Conservation (phyloP, 176 grass and related monocot genomes). For the Elaeis guineensis region DNA sequence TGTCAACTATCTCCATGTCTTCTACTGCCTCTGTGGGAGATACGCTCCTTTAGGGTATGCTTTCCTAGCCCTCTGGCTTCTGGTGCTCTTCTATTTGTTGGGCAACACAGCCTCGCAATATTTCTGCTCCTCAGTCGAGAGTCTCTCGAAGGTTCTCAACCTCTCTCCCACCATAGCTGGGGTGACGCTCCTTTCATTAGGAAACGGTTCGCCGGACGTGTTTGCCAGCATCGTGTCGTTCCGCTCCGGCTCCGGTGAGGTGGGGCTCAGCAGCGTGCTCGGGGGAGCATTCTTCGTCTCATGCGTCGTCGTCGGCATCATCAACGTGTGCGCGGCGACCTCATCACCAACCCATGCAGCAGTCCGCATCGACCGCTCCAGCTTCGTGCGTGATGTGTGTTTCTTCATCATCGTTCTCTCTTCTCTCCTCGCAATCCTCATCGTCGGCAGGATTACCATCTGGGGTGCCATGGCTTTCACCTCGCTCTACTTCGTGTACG, state of each 20-base stretch:
- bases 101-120: constrained; percentile 3
- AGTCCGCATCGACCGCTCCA: constrained; percentile 34
- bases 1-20: constrained; percentile 2
- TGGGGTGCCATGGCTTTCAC: constrained; percentile 66
- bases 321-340: constrained; percentile 30
- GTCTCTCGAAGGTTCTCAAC: background rate
- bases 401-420: constrained; percentile 65
- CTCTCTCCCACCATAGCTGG: constrained; percentile 1
- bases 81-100: constrained; percentile 1
- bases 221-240: constrained; percentile 4
- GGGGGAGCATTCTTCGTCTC: constrained; percentile 81
- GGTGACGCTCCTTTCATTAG: background rate
- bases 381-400: constrained; percentile 74
- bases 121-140: constrained; percentile 7
- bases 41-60: background rate
- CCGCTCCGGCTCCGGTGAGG: constrained; percentile 31
- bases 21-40: constrained; percentile 2
- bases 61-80: constrained; percentile 1
- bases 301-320: constrained; percentile 63
- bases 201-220: constrained; percentile 8
- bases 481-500: constrained; percentile 56
- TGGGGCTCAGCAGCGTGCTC: constrained; percentile 68
- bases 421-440: constrained; percentile 44
- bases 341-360: background rate
- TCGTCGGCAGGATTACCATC: constrained; percentile 42